These are phyloP conservation scores for Bipolaris bicolor DNA, from an alignment of 2,329 filamentous ascomycete genomes.

Conservation along the genomic window DNA sequence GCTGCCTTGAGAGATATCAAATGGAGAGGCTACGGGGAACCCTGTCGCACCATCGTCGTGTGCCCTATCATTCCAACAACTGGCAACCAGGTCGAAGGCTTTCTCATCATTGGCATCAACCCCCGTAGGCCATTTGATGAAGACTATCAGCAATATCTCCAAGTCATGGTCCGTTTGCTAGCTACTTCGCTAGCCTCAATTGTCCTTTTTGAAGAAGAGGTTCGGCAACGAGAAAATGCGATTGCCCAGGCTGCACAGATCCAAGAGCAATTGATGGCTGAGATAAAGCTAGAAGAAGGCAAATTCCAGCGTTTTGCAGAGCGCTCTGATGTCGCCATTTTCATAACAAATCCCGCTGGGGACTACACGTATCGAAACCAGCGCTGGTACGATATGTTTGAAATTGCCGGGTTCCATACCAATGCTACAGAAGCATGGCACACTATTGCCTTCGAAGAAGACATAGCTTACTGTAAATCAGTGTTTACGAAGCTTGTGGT, in stretches of 20 bases:
- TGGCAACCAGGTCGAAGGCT: constrained; percentile 45
- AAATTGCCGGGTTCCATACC: constrained; percentile 17
- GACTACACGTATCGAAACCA: constrained; percentile 51
- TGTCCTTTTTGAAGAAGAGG: constrained; percentile 48
- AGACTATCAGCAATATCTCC: constrained; percentile 48
- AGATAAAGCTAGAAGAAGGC: constrained; percentile 41
- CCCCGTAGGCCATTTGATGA: constrained; percentile 48
- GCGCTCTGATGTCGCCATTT: constrained; percentile 51
- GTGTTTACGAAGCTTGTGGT: constrained; percentile 41
- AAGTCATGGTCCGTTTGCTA: constrained; percentile 46
- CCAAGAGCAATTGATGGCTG: constrained; percentile 43
- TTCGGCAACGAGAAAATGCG: constrained; percentile 44
- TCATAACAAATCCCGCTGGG: constrained; percentile 45
- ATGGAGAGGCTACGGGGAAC: constrained; percentile 46
- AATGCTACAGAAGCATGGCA: constrained; percentile 30
- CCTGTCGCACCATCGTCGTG: constrained; percentile 43
- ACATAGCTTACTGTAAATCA: constrained; percentile 39
- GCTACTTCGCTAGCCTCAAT: constrained; percentile 50
- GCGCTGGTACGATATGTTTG: constrained; percentile 47
- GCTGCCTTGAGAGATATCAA: constrained; percentile 34
- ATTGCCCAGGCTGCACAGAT: constrained; percentile 44
- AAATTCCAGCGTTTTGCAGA: constrained; percentile 51
- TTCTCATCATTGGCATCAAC: constrained; percentile 50
- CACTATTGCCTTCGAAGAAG: constrained; percentile 41
- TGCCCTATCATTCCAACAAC: constrained; percentile 47